Conservation (phyloP, 1,284 basidiomycete species). For the Trametes polyzona region DNA sequence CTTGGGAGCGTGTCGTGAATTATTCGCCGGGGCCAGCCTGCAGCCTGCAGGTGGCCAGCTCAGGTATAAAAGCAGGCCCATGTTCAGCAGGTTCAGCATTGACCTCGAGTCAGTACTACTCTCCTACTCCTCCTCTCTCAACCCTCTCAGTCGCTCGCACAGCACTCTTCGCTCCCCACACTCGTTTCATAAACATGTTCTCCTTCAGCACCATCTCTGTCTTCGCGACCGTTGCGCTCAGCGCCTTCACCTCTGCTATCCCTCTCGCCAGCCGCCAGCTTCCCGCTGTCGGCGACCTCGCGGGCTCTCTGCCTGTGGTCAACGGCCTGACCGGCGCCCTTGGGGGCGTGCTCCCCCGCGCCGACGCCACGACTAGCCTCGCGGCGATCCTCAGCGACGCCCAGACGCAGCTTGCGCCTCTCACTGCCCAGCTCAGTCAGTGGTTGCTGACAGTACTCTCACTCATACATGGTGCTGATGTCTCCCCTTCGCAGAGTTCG, state of each 20-base stretch:
- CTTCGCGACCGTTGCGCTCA: conserved; percentile 44
- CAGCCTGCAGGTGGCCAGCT: background rate
- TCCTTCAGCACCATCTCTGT: conserved; percentile 46
- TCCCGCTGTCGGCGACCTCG: conserved; percentile 15
- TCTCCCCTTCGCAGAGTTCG: conserved; percentile 35
- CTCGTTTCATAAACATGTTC: conserved; percentile 41
- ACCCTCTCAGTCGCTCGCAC: conserved; percentile 30
- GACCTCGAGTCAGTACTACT: conserved; percentile 24
- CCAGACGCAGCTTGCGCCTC: conserved; percentile 30
- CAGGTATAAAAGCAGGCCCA: conserved; percentile 10
- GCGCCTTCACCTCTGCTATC: conserved; percentile 32
- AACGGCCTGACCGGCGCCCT: conserved; percentile 11
- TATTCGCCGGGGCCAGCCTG: background rate
- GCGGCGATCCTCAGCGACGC: conserved; percentile 30
- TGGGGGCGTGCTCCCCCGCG: conserved; percentile 12
- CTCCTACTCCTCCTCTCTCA: conserved; percentile 4
- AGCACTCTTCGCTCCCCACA: conserved; percentile 41
- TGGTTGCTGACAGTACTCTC: background rate
- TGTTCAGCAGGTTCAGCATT: conserved; percentile 14
- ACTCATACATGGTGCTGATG: conserved; percentile 3
- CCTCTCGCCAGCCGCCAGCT: conserved; percentile 12
- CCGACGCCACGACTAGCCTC: conserved; percentile 22
- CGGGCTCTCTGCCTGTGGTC: conserved; percentile 4
- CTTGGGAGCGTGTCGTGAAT: conserved; percentile 2
- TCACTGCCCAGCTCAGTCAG: conserved; percentile 38